Conservation (phyloP, 805 yeast genomes). For the Komagataella phaffii region DNA sequence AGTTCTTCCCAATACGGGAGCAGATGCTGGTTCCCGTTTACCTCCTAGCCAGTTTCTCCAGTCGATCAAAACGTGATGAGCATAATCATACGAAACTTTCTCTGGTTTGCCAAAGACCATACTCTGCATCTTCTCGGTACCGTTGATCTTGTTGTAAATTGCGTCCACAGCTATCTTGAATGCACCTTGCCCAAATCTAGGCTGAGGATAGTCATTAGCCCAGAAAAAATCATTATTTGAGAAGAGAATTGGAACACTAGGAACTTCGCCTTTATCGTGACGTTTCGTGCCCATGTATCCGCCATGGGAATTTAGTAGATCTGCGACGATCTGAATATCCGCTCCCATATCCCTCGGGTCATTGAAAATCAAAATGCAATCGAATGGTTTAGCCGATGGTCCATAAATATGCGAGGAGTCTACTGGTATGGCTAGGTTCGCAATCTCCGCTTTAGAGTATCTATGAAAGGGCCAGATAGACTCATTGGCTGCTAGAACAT, state of each 20-base stretch:
- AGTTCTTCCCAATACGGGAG: constrained; percentile 31
- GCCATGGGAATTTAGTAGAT: constrained; percentile 45
- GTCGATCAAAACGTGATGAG: constrained; percentile 54
- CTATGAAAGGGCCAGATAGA: constrained; percentile 59
- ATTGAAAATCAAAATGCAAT: constrained; percentile 71
- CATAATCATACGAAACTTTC: constrained; percentile 67
- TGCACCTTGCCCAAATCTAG: constrained; percentile 90
- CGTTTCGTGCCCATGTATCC: constrained; percentile 58
- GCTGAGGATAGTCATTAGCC: constrained; percentile 70
- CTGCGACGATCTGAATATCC: constrained; percentile 68
- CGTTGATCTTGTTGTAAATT: constrained; percentile 40
- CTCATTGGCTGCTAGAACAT: constrained; percentile 45
- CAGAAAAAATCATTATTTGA: constrained; percentile 77
- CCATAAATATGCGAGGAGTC: constrained; percentile 11
- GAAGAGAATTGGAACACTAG: constrained; percentile 60
- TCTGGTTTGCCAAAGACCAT: constrained; percentile 75
- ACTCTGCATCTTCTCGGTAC: constrained; percentile 32
- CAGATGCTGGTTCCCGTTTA: constrained; percentile 7
- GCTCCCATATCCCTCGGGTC: constrained; percentile 86
- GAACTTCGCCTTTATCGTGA: constrained; percentile 16
- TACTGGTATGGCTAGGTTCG: constrained; percentile 24
- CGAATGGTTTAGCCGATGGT: constrained; percentile 31
- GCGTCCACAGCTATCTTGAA: constrained; percentile 51
- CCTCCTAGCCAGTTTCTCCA: constrained; percentile 28
- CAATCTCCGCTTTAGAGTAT: constrained; percentile 29